These are phyloP conservation scores for Glebionis coronaria DNA, from an alignment of 129 eudicot genomes.

Conservation along the genomic window DNA sequence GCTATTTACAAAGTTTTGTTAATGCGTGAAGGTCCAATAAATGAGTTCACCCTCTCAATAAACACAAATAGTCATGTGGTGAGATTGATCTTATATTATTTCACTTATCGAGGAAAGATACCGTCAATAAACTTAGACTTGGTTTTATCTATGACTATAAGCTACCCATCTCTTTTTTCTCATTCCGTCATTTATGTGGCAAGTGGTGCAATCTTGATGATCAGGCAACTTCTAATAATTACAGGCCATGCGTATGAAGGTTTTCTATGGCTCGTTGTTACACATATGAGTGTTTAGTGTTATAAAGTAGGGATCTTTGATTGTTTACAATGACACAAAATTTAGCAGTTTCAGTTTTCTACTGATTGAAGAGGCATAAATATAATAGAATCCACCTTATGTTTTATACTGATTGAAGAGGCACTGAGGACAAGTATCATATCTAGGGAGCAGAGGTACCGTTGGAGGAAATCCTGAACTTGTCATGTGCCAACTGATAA, in stretches of 20 bases:
- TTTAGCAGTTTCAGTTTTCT: too few relatives aligned
- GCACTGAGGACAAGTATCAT: conserved; percentile 25
- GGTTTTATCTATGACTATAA: too few relatives aligned
- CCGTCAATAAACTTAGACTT: neutral
- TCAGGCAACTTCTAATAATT: neutral
- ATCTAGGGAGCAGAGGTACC: conserved; percentile 22
- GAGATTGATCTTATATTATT: too few relatives aligned
- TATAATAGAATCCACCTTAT: conserved; percentile 13
- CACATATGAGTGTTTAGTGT: too few relatives aligned
- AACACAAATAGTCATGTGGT: too few relatives aligned
- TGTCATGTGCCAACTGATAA: neutral
- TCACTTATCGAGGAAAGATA: neutral
- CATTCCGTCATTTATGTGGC: neutral
- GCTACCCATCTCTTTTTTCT: neutral
- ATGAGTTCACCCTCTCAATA: neutral
- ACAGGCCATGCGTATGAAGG: too few relatives aligned
- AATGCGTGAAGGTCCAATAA: neutral
- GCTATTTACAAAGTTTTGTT: neutral
- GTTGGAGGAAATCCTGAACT: conserved; percentile 22
- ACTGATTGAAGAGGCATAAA: too few relatives aligned
- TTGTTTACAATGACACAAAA: too few relatives aligned
- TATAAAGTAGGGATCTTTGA: too few relatives aligned
- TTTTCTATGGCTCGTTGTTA: too few relatives aligned
- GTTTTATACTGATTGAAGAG: conserved; percentile 19
- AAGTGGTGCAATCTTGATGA: neutral